A percentile compares a stretch with the other conserved stretches of the same genome.
These are phyloP conservation scores for Calonectria pseudoturangicola DNA, from an alignment of 2,329 filamentous ascomycete genomes.

Conservation along the genomic window DNA sequence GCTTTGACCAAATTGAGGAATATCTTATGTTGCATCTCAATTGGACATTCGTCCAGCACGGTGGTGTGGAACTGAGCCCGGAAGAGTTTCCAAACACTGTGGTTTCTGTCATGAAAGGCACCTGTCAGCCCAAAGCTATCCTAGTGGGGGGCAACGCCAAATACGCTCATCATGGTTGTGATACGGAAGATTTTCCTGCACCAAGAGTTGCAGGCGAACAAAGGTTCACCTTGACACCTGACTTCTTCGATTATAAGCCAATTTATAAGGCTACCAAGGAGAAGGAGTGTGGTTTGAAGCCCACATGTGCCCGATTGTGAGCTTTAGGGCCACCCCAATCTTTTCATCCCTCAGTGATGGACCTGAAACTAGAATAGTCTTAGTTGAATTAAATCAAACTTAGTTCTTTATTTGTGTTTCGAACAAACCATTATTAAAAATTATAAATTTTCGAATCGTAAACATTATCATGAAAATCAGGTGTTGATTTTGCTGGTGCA, in stretches of 20 bases:
- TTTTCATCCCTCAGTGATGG: no score
- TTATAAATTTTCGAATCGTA: no score
- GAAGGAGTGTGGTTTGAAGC: not conserved
- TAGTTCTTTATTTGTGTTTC: no score
- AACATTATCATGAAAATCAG: no score
- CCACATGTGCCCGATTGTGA: no score
- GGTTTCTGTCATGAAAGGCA: conserved; percentile 8
- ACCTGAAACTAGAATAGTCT: no score
- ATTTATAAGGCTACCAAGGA: not conserved
- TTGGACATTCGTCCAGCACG: conserved; percentile 23
- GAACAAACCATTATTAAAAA: no score
- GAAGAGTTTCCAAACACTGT: conserved; percentile 2
- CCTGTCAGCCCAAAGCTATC: not conserved
- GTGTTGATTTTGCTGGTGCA: no score
- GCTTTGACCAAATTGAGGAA: conserved; percentile 17
- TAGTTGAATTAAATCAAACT: no score
- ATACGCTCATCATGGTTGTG: not conserved
- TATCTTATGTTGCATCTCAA: conserved; percentile 31
- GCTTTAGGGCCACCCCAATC: no score
- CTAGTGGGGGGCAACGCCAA: no score
- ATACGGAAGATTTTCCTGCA: not conserved
- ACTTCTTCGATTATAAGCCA: not conserved
- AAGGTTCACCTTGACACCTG: not conserved
- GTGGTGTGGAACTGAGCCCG: not conserved
- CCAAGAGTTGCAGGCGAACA: not conserved